Conservation (phyloP, 192 early-diverging fungal species). For the Backusella circina region DNA sequence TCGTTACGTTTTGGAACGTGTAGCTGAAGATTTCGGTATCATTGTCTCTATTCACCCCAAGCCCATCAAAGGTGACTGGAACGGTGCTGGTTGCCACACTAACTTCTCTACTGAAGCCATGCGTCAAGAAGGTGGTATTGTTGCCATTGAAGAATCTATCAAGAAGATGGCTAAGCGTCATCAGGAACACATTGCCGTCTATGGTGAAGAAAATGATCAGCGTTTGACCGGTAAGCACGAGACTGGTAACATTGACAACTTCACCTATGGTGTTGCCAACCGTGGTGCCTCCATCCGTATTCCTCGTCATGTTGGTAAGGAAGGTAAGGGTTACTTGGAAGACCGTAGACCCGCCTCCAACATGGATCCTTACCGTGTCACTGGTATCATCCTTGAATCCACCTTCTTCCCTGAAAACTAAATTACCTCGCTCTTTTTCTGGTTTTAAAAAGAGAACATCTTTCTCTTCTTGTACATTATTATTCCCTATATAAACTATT, state of each 20-base stretch:
- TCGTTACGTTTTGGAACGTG: constrained; percentile 48
- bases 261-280: constrained; percentile 52
- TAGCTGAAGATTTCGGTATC: constrained; percentile 56
- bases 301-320: constrained; percentile 48
- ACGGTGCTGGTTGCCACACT: constrained; percentile 56
- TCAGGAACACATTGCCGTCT: constrained; percentile 50
- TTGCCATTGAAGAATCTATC: constrained; percentile 49
- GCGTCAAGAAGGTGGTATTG: constrained; percentile 46
- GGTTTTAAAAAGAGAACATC: neutral
- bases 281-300: constrained; percentile 58
- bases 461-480: neutral
- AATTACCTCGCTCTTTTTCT: neutral
- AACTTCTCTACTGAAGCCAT: constrained; percentile 52
- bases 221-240: constrained; percentile 52
- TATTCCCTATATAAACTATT: constrained; percentile 3
- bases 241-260: constrained; percentile 49
- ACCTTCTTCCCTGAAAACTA: constrained; percentile 23
- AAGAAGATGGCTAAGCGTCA: constrained; percentile 44
- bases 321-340: constrained; percentile 54
- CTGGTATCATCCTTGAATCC: constrained; percentile 46
- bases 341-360: constrained; percentile 55
- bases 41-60: constrained; percentile 54
- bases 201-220: constrained; percentile 56
- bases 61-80: constrained; percentile 58
- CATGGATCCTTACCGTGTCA: constrained; percentile 55